A percentile compares a stretch with the other conserved stretches of the same genome.
Conservation (phyloP, 345 rosid species). For the Camelina sativa region DNA sequence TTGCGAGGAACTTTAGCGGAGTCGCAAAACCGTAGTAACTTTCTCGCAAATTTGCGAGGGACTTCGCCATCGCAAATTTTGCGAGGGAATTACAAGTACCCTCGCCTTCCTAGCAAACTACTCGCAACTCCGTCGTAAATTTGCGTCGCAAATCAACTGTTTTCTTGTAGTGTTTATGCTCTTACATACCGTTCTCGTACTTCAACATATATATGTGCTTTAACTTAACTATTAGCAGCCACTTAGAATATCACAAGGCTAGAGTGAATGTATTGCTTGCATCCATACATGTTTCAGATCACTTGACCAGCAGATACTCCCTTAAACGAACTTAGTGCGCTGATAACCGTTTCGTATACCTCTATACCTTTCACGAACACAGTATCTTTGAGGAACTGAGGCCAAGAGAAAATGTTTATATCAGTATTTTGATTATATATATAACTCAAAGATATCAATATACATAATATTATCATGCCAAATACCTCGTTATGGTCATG, state of each 20-base stretch:
- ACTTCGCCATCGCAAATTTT: too few relatives aligned
- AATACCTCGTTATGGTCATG: conserved; percentile 93
- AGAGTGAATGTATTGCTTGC: neutral
- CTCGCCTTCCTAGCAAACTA: too few relatives aligned
- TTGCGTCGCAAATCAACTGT: too few relatives aligned
- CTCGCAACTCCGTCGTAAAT: too few relatives aligned
- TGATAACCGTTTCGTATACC: conserved; percentile 74
- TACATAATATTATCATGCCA: neutral
- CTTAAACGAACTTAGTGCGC: conserved; percentile 64
- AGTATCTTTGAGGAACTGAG: conserved; percentile 70
- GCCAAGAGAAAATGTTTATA: conserved; percentile 4
- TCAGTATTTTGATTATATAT: neutral
- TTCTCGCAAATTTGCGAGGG: too few relatives aligned
- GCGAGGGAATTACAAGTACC: too few relatives aligned
- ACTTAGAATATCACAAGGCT: neutral
- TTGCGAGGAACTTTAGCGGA: too few relatives aligned
- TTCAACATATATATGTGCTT: too few relatives aligned
- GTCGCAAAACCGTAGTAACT: too few relatives aligned
- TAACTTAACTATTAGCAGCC: conserved; percentile 1
- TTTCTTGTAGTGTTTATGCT: too few relatives aligned
- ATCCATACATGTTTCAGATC: conserved; percentile 25
- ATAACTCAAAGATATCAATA: neutral
- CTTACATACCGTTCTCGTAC: too few relatives aligned
- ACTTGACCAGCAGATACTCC: conserved; percentile 47
- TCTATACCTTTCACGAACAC: conserved; percentile 78